Base-by-base conservation (phyloP, 106 monocot species). In the Phalaenopsis aphrodite region DNA sequence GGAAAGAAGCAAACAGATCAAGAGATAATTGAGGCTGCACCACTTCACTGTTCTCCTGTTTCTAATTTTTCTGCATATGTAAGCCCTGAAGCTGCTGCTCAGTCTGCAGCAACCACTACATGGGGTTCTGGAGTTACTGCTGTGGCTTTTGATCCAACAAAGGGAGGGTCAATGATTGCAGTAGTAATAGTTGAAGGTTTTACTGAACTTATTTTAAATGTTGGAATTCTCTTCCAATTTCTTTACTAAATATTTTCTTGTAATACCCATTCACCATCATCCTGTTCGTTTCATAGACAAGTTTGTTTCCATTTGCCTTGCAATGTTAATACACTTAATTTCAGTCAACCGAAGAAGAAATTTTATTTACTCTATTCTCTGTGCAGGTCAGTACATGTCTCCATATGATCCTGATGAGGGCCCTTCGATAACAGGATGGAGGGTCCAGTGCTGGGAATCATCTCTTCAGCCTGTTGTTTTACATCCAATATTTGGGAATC, bases 401-500 rank as follows among this genome's bases (percentile, higher is more conserved):
- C 99, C 99, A 69, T 99, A 99, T 93, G 95, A 99, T 84, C 99
- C 99, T 47, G 95, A 99, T 80, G 95, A 99, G 84, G 99, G 99
- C 36, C 99, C 99, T 76, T 99, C 99, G 72, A 99, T 99, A 79
- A 95, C 99, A 43, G 95, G 99, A 77, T 99, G 99, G 99, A 92
- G 99, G 80, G 95, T 99, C 16, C 99, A 99, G 56, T 89, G 93
- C 75, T 99, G 99, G 99, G 91, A 94, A 87, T 99, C 99, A 56
- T 95, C 99, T 80, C 87, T 89, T 72, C 89, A 99, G 82, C 91
- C 99, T 83, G 99, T 99, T 84, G 99, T 91, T 81, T 92, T 99
- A 43, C 99, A 99, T 87, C 99, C 93, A 41, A 99, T 99, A 84
- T 99, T 99, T 88, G 99, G 93, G 81, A 93, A 89, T 85, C 99